phyloP scores from a whole-genome alignment of 139 green algal genomes.

The Chlorella ohadii region DNA sequence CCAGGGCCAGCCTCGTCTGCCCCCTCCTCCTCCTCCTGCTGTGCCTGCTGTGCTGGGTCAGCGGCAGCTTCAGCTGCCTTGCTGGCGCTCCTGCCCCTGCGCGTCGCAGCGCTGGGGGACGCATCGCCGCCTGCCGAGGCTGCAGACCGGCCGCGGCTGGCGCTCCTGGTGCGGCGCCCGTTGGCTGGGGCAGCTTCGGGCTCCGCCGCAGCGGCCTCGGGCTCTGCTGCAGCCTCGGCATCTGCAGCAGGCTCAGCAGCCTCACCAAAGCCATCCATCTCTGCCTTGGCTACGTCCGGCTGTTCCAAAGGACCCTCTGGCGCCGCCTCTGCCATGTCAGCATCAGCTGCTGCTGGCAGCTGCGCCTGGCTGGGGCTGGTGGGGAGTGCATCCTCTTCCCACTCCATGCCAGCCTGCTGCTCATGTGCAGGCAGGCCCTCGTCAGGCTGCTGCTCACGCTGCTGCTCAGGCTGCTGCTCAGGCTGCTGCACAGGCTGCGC shows the following conservation, averaged over 20 bases:
- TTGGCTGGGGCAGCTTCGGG: background rate
- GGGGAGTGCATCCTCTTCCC: too few species aligned
- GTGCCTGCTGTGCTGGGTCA: background rate
- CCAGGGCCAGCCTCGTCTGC: background rate
- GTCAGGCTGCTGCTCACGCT: too few species aligned
- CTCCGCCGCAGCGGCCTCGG: too few species aligned
- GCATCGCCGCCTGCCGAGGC: background rate
- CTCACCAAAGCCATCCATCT: background rate
- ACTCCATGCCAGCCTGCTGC: too few species aligned
- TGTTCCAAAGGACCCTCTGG: too few species aligned
- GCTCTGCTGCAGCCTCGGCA: background rate
- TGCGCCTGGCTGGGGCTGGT: too few species aligned
- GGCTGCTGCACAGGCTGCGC: too few species aligned
- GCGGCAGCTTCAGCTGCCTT: background rate
- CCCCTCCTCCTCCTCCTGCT: background rate
- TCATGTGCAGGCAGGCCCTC: too few species aligned
- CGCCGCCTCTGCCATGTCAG: background rate
- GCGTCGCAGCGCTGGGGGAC: background rate
- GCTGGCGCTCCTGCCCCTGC: background rate
- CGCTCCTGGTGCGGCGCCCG: background rate
- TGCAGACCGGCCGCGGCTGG: background rate
- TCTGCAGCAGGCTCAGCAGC: background rate
- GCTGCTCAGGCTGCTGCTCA: too few species aligned
- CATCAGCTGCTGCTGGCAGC: too few species aligned
- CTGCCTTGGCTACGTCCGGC: background rate